These are phyloP conservation scores for Benincasa hispida DNA, from an alignment of 306 rosid genomes.

Conservation along the genomic window DNA sequence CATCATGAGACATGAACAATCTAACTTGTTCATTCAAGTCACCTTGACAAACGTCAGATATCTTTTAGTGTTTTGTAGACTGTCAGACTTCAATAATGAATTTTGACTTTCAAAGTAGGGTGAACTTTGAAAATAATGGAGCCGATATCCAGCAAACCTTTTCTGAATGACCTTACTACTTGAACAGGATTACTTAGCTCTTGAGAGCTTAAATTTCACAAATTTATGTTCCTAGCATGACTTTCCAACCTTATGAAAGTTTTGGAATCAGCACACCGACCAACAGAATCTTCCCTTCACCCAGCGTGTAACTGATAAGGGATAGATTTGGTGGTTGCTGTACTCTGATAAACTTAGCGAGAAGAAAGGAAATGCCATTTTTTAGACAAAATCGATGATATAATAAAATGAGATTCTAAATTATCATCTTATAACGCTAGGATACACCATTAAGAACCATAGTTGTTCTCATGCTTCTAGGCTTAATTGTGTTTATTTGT, in stretches of 20 bases:
- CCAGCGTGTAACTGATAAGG: not conserved
- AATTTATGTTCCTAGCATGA: not conserved
- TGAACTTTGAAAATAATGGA: not conserved
- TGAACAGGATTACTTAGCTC: not conserved
- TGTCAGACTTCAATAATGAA: not conserved
- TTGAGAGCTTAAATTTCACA: not conserved
- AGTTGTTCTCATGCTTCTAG: slow-evolving; percentile 5
- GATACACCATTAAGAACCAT: not conserved
- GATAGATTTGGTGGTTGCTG: not conserved
- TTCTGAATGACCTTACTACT: not conserved
- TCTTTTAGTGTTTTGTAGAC: not conserved
- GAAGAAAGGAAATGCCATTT: not conserved
- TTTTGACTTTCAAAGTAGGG: not conserved
- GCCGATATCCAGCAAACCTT: not conserved
- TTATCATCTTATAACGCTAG: not conserved
- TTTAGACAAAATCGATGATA: not conserved
- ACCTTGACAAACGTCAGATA: not conserved
- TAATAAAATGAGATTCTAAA: not conserved
- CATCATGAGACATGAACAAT: not conserved
- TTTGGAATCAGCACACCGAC: not conserved
- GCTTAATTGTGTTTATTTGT: slow-evolving; percentile 14
- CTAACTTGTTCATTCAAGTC: not conserved
- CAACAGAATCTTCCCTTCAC: not conserved
- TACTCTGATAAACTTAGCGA: not conserved
- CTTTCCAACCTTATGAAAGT: not conserved